Base-by-base conservation (phyloP, 1,284 basidiomycete genomes). In the Laetiporus sulphureus region DNA sequence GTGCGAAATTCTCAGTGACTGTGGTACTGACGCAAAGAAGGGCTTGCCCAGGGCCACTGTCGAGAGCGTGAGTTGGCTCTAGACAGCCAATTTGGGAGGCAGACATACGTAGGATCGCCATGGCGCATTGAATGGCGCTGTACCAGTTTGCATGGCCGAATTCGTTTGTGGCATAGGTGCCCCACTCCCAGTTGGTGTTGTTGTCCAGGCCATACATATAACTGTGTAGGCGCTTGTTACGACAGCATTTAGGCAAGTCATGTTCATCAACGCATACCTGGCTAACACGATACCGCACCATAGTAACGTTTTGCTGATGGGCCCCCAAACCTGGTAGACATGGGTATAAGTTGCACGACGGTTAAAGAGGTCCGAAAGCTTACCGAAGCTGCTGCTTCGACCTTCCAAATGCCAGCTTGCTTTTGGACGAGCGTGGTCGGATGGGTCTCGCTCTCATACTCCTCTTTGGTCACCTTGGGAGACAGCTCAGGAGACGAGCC, bases 151-250 rank as follows among this genome's bases (percentile, higher is more conserved):
- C 27, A 15, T 40, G 38, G 16, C 38, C 38, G 30, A 40, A 40
- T 31, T 40, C 38, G 16, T 40, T 40, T 13, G 38, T 22, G 10
- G 38, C 38, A 8, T 40, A 40, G 20, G 38, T 40, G 7, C 38
- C 30, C 12, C 29, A 32, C 30, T 40, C 38, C 38, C 38, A 40
- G 21, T 31, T 40, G n/a, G 38, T 40, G 13, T 32, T 40, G 30
- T 40, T 40, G 31, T 40, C 38, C 15, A 40, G 22, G 21, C 38
- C 38, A 22, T 40, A 40, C 38, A 40, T 40, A 29, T 40, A 40
- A 13, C 38, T 40, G 30, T 2, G 15, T 7, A 6, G 12, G n/a
- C 36, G 21, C 10, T 5, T 22, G 8, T 29, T 7, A 16, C 20
- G 24, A 19, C 23, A 27, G 6, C 10, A 8, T n/a, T 23, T 5